Percentiles rank a stretch among this genome's conserved stretches.
These are phyloP conservation scores for Pogostemon cablin DNA, from an alignment of 257 asterid species.

Conservation along the genomic window DNA sequence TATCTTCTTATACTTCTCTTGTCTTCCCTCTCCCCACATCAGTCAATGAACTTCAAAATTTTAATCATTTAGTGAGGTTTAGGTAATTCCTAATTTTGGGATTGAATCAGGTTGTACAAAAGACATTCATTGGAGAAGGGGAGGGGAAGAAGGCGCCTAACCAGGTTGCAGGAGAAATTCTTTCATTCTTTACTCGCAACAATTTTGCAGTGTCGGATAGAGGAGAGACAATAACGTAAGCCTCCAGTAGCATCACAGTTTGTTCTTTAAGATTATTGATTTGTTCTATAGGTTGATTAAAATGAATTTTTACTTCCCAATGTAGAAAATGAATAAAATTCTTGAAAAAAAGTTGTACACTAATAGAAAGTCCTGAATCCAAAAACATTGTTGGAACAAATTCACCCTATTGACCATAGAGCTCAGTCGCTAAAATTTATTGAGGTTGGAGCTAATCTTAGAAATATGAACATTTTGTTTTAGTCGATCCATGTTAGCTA, in stretches of 20 bases:
- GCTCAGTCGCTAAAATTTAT: no score
- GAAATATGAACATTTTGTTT: background rate
- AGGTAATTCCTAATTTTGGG: slow-evolving; percentile 20
- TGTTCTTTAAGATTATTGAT: background rate
- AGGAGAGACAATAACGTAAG: slow-evolving; percentile 94
- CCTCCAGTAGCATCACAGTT: slow-evolving; percentile 12
- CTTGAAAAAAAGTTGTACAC: no score
- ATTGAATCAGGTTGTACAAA: slow-evolving; percentile 72
- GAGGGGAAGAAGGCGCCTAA: slow-evolving; percentile 57
- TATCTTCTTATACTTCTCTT: background rate
- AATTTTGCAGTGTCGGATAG: slow-evolving; percentile 72
- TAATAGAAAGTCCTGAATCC: no score
- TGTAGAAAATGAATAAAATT: no score
- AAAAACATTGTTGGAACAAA: no score
- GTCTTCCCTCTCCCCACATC: background rate
- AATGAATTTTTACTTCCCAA: no score
- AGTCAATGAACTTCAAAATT: background rate
- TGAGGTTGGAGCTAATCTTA: no score
- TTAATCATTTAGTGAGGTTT: background rate
- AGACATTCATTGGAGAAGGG: slow-evolving; percentile 70
- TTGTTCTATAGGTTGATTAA: background rate
- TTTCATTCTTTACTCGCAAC: slow-evolving; percentile 87
- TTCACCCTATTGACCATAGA: no score
- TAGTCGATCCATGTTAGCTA: background rate
- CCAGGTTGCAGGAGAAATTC: slow-evolving; percentile 84